Evolutionary conservation across 2,329 filamentous ascomycete species (phyloP).

Genomic region (Alternaria rosae): DNA sequence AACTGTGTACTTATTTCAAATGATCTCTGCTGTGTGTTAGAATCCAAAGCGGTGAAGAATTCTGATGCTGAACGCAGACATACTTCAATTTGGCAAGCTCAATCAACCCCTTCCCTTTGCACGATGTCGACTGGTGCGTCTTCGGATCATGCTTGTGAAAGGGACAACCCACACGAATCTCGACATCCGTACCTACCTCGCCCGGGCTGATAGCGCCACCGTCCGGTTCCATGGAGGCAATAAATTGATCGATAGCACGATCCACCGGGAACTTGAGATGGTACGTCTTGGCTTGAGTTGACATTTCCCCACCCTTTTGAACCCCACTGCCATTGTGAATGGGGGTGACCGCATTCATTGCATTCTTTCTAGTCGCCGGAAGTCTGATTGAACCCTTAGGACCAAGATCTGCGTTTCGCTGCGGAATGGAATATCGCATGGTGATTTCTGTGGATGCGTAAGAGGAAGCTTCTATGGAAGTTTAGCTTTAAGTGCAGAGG

Average conservation of each 20-base stretch:
- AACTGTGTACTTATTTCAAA: slow-evolving; percentile 1
- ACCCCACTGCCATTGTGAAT: neutral
- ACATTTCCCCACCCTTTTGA: neutral
- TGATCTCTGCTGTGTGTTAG: slow-evolving; percentile 6
- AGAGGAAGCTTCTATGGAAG: neutral
- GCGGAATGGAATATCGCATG: neutral
- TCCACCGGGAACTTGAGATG: neutral
- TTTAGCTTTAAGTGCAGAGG: neutral
- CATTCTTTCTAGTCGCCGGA: neutral
- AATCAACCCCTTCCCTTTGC: slow-evolving; percentile 2
- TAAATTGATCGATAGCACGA: neutral
- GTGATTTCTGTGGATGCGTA: neutral
- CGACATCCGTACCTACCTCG: neutral
- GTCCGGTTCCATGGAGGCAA: neutral
- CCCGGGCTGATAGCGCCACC: neutral
- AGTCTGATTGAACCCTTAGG: neutral
- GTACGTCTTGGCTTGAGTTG: neutral
- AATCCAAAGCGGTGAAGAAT: neutral
- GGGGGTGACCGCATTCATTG: neutral
- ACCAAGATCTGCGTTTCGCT: neutral
- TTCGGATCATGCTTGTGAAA: neutral
- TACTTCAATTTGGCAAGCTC: slow-evolving; percentile 15
- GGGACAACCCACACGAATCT: neutral
- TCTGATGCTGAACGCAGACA: neutral
- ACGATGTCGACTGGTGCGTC: neutral